Conservation (phyloP, 176 grass and related monocot species). For the Musa acuminata region DNA sequence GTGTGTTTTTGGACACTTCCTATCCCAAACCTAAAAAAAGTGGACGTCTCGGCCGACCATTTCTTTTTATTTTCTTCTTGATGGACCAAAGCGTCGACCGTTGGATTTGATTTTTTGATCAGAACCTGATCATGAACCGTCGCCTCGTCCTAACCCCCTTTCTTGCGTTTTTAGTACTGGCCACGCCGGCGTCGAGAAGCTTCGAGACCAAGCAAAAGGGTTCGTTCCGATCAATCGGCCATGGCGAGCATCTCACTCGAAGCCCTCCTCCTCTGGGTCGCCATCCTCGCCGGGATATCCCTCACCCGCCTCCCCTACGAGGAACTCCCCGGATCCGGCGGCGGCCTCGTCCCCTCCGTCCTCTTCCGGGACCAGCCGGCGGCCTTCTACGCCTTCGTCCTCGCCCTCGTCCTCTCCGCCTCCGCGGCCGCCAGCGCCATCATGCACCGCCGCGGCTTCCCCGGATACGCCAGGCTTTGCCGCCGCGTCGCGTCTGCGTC, state of each 20-base stretch:
- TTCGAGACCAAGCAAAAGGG: background rate
- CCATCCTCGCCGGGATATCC: background rate
- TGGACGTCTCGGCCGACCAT: no score
- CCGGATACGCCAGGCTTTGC: constrained; percentile 4
- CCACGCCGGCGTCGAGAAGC: background rate
- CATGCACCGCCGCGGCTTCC: constrained; percentile 9
- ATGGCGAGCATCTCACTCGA: background rate
- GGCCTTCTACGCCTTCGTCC: constrained; percentile 4
- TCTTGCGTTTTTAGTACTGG: background rate
- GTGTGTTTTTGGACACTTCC: no score
- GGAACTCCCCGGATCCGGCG: background rate
- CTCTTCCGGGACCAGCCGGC: constrained; percentile 2
- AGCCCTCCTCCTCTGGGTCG: constrained; percentile 2
- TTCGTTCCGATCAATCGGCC: no score
- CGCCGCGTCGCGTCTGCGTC: background rate
- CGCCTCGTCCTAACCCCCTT: no score
- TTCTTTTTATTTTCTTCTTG: no score
- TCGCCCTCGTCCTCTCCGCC: background rate
- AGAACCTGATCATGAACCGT: no score
- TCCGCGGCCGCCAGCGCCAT: background rate
- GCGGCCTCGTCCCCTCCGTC: background rate
- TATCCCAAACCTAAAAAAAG: no score
- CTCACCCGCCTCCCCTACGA: constrained; percentile 9
- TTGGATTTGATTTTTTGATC: background rate
- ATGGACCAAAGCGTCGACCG: background rate